These are phyloP conservation scores for Aureobasidium namibiae DNA, from an alignment of 2,329 filamentous ascomycete species.

Conservation along the genomic window DNA sequence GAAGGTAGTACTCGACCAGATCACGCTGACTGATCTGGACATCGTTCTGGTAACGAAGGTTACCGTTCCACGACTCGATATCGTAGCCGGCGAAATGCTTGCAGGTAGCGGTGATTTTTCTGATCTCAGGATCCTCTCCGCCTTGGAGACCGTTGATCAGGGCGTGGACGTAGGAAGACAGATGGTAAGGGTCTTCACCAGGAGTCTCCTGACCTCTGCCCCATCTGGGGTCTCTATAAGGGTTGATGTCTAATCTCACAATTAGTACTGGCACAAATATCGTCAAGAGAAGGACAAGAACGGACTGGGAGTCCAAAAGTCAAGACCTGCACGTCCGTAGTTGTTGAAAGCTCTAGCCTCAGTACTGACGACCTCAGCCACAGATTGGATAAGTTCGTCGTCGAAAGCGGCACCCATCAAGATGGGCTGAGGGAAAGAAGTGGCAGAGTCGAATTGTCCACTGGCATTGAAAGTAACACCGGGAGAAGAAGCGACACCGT, in stretches of 20 bases:
- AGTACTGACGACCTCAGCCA: constrained; percentile 49
- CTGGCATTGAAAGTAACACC: constrained; percentile 48
- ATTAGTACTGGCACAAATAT: no score
- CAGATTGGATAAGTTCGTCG: constrained; percentile 49
- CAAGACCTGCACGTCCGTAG: constrained; percentile 44
- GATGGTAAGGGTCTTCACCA: constrained; percentile 24
- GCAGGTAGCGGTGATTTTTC: constrained; percentile 38
- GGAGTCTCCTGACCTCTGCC: constrained; percentile 21
- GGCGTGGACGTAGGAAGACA: constrained; percentile 26
- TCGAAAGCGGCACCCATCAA: constrained; percentile 56
- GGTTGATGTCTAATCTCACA: constrained; percentile 48
- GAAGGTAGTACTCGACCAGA: constrained; percentile 59
- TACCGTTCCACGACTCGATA: constrained; percentile 25
- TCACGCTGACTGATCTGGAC: constrained; percentile 53
- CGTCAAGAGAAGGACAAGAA: no score
- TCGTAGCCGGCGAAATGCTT: constrained; percentile 36
- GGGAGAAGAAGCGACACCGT: constrained; percentile 43
- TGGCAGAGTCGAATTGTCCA: constrained; percentile 51
- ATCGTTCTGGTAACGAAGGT: constrained; percentile 43
- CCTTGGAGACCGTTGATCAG: constrained; percentile 29
- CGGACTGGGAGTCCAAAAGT: constrained; percentile 55
- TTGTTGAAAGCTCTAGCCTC: constrained; percentile 61
- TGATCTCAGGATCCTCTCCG: constrained; percentile 24
- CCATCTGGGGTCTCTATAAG: constrained; percentile 49
- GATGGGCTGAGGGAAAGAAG: constrained; percentile 59